phyloP scores from a whole-genome alignment of 768 basidiomycete genomes.

The Heimioporus sp. region DNA sequence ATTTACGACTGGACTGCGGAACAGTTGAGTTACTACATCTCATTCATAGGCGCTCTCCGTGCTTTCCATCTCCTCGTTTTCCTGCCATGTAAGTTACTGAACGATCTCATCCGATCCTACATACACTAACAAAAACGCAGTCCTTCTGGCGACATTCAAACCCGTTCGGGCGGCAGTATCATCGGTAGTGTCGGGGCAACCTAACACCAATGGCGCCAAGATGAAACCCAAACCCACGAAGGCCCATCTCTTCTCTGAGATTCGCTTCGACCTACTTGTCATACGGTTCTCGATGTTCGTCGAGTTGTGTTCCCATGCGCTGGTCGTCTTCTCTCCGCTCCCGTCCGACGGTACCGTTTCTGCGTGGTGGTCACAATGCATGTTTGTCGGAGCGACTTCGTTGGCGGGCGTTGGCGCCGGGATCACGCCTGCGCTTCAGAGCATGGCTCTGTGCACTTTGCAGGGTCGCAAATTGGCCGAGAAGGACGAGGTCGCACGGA shows the following conservation, averaged over 20 bases:
- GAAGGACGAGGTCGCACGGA: constrained; percentile 36
- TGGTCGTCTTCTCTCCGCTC: constrained; percentile 53
- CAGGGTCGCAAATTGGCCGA: constrained; percentile 29
- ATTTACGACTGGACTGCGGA: constrained; percentile 67
- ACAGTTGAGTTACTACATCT: constrained; percentile 75
- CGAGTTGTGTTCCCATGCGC: constrained; percentile 61
- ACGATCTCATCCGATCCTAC: constrained; percentile 21
- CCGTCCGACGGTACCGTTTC: constrained; percentile 33
- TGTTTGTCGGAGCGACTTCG: constrained; percentile 60
- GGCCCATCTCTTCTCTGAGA: constrained; percentile 53
- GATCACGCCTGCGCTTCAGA: constrained; percentile 65
- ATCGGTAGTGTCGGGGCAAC: constrained; percentile 3
- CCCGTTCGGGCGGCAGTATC: constrained; percentile 27
- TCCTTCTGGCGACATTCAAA: constrained; percentile 63
- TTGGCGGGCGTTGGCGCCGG: constrained; percentile 67
- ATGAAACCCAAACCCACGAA: constrained; percentile 47
- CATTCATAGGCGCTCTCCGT: constrained; percentile 60
- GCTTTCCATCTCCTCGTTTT: constrained; percentile 65
- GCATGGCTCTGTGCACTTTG: constrained; percentile 71
- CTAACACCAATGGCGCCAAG: constrained; percentile 8
- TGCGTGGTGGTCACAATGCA: constrained; percentile 31
- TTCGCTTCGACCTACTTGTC: constrained; percentile 68
- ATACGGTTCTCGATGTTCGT: constrained; percentile 62
- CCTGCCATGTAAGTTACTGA: constrained; percentile 55
- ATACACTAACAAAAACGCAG: constrained; percentile 36